These are phyloP conservation scores for Barnettozyma pratensis DNA, from an alignment of 805 yeast species.

Conservation along the genomic window DNA sequence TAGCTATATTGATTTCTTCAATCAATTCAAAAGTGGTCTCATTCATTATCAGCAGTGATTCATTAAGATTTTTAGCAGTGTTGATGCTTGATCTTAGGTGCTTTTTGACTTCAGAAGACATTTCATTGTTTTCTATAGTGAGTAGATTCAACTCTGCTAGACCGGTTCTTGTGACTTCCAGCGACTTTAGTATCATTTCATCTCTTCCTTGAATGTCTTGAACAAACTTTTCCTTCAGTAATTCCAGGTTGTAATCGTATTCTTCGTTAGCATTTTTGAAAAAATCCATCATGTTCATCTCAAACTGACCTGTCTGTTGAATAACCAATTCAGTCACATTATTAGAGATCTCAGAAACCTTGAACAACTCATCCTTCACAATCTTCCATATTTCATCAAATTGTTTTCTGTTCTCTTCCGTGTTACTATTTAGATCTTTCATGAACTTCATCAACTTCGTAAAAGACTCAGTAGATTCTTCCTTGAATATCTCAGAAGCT, in stretches of 20 bases:
- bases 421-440: slow-evolving; percentile 8
- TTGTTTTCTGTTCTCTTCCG: slow-evolving; percentile 8
- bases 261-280: slow-evolving; percentile 8
- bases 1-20: slow-evolving; percentile 1
- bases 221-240: slow-evolving; percentile 12
- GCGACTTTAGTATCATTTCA: not conserved
- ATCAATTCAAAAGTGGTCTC: not conserved
- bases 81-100: not conserved
- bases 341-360: slow-evolving; percentile 12
- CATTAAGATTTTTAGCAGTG: not conserved
- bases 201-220: slow-evolving; percentile 13
- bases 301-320: slow-evolving; percentile 10
- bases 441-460: slow-evolving; percentile 9
- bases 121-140: not conserved
- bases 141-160: not conserved
- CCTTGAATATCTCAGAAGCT: slow-evolving; percentile 15
- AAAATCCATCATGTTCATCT: slow-evolving; percentile 8
- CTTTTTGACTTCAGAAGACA: not conserved
- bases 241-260: slow-evolving; percentile 6
- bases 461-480: slow-evolving; percentile 12
- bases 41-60: not conserved
- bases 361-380: slow-evolving; percentile 10
- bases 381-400: slow-evolving; percentile 13
- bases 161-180: not conserved
- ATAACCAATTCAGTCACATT: slow-evolving; percentile 14